Conservation (phyloP, 495 filamentous ascomycete species). For the Articulospora tetracladia region DNA sequence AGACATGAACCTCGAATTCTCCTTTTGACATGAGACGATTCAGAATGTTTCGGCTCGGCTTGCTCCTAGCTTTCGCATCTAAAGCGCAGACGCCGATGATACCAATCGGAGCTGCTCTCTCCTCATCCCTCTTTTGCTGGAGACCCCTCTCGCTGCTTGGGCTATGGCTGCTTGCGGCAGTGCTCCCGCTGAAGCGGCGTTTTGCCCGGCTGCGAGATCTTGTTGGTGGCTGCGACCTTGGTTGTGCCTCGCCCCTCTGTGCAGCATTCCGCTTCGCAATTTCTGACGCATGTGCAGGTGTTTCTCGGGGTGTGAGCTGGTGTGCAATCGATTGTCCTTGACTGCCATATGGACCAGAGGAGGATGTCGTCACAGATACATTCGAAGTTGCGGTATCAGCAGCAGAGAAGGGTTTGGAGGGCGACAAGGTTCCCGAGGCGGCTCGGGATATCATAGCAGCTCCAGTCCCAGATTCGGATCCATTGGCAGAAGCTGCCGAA, state of each 20-base stretch:
- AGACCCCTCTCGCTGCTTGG: constrained; percentile 52
- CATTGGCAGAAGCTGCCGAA: constrained; percentile 32
- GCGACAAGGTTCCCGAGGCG: constrained; percentile 16
- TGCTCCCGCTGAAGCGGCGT: constrained; percentile 73
- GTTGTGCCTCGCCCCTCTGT: constrained; percentile 20
- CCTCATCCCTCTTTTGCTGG: constrained; percentile 43
- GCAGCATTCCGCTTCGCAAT: constrained; percentile 28
- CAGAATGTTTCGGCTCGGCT: constrained; percentile 91
- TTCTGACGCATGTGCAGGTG: constrained; percentile 30
- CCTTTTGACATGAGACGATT: constrained; percentile 85
- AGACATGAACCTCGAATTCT: constrained; percentile 94
- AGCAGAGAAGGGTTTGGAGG: constrained; percentile 24
- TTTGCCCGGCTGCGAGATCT: constrained; percentile 71
- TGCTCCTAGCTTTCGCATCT: constrained; percentile 93
- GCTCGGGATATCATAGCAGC: constrained; percentile 5
- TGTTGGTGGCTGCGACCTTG: constrained; percentile 15
- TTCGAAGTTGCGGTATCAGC: constrained; percentile 49
- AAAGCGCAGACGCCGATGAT: constrained; percentile 91
- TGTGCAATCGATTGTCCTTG: constrained; percentile 29
- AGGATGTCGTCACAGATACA: constrained; percentile 52
- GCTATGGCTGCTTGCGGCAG: constrained; percentile 66
- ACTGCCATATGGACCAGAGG: constrained; percentile 31
- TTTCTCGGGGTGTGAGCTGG: constrained; percentile 41
- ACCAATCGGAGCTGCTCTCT: constrained; percentile 47
- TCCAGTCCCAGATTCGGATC: constrained; percentile 21